Conservation (phyloP, 371 early-diverging fungal species). For the Rhizomucor miehei region DNA sequence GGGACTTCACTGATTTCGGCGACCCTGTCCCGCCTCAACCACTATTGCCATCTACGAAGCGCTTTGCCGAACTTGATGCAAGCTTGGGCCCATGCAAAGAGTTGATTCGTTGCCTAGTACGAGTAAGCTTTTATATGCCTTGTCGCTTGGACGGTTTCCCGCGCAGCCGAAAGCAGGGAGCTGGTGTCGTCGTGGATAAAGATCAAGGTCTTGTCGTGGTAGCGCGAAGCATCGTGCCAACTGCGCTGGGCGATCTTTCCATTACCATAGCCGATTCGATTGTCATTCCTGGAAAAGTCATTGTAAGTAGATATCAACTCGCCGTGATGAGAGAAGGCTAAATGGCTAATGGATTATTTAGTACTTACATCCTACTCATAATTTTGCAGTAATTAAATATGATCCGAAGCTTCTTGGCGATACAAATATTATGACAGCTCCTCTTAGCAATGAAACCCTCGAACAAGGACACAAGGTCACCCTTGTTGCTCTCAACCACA, state of each 20-base stretch:
- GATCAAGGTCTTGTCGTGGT: slow-evolving; percentile 69
- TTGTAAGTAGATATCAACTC: slow-evolving; percentile 24
- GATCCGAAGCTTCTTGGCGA: slow-evolving; percentile 71
- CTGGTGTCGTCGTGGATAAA: slow-evolving; percentile 75
- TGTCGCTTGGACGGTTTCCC: slow-evolving; percentile 68
- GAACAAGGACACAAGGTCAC: slow-evolving; percentile 65
- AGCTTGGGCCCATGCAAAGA: slow-evolving; percentile 57
- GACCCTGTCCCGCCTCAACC: slow-evolving; percentile 35
- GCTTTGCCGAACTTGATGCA: slow-evolving; percentile 55
- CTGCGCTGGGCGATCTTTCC: slow-evolving; percentile 68
- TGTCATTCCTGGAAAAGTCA: slow-evolving; percentile 73
- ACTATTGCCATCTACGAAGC: slow-evolving; percentile 54
- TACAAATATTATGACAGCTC: slow-evolving; percentile 68
- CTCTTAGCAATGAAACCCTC: slow-evolving; percentile 55
- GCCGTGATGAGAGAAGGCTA: neutral
- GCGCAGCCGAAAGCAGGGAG: slow-evolving; percentile 62
- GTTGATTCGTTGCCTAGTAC: slow-evolving; percentile 62
- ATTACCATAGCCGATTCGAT: slow-evolving; percentile 79
- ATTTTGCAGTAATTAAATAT: slow-evolving; percentile 72
- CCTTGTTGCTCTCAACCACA: slow-evolving; percentile 77
- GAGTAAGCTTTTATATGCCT: slow-evolving; percentile 65
- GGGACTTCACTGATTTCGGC: slow-evolving; percentile 73
- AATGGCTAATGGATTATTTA: slow-evolving; percentile 7
- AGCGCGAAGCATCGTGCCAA: slow-evolving; percentile 71
- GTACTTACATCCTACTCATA: slow-evolving; percentile 86